Percentiles rank a stretch among this genome's conserved stretches.
These are phyloP conservation scores for Kewa caespitosa DNA, from an alignment of 179 eudicot species.

Conservation along the genomic window DNA sequence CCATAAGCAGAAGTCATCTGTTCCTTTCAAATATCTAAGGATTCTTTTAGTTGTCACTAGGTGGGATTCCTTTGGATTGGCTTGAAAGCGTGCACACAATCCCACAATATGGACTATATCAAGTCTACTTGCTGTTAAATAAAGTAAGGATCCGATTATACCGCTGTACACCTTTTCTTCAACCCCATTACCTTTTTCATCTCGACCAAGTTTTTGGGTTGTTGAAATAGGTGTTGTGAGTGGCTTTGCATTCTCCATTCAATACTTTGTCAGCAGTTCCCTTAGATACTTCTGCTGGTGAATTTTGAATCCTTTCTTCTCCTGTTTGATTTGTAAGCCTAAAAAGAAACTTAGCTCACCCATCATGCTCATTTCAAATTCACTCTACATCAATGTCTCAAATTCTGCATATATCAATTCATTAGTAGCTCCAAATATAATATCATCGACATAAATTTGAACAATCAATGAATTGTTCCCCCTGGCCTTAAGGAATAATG, in stretches of 20 bases:
- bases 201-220: neutral
- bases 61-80: neutral
- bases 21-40: neutral
- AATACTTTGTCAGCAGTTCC: neutral
- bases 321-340: constrained; percentile 8
- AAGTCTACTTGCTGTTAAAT: neutral
- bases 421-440: constrained; percentile 16
- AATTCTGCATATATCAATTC: neutral
- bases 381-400: neutral
- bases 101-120: neutral
- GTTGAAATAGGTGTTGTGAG: neutral
- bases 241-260: neutral
- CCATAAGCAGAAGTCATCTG: neutral
- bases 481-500: neutral
- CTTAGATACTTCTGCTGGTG: neutral
- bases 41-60: neutral
- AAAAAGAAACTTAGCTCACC: constrained; percentile 13
- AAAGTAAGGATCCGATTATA: neutral
- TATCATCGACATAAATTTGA: constrained; percentile 19
- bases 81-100: neutral
- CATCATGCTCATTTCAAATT: constrained; percentile 16
- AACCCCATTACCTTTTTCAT: neutral
- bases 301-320: neutral
- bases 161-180: neutral
- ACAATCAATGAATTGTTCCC: neutral